These are phyloP conservation scores for Hibiscus trionum DNA, from an alignment of 345 rosid genomes.

Conservation along the genomic window DNA sequence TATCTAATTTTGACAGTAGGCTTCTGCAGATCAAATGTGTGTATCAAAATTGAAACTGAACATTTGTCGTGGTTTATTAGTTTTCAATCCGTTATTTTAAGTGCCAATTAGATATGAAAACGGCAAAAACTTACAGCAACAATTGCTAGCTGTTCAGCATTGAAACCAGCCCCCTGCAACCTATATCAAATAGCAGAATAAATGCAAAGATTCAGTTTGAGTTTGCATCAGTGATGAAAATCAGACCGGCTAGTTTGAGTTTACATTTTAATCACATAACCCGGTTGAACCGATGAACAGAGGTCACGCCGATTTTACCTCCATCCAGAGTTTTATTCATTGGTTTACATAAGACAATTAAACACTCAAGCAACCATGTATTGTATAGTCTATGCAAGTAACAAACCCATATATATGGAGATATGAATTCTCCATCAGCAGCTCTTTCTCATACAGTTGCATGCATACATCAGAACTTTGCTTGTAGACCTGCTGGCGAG, in stretches of 20 bases:
- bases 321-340: neutral
- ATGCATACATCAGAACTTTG: constrained; percentile 71
- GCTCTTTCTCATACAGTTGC: constrained; percentile 86
- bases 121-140: constrained; percentile 48
- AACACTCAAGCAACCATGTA: neutral
- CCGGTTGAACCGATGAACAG: neutral
- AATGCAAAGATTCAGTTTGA: constrained; percentile 14
- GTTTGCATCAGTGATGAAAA: neutral
- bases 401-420: constrained; percentile 74
- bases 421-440: constrained; percentile 62
- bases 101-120: neutral
- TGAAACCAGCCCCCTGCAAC: constrained; percentile 50
- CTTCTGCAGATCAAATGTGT: neutral
- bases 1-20: neutral
- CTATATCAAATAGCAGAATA: constrained; percentile 32
- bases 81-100: neutral
- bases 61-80: neutral
- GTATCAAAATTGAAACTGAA: neutral
- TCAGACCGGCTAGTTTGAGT: neutral
- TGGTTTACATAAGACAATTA: neutral
- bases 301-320: neutral
- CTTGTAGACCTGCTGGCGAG: constrained; percentile 62
- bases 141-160: constrained; percentile 76
- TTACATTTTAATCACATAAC: neutral
- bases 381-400: constrained; percentile 1